Evolutionary conservation across 129 eudicot genomes (phyloP), one percentile per base, ranked within the genome.

Genomic region (Erigeron canadensis): DNA sequence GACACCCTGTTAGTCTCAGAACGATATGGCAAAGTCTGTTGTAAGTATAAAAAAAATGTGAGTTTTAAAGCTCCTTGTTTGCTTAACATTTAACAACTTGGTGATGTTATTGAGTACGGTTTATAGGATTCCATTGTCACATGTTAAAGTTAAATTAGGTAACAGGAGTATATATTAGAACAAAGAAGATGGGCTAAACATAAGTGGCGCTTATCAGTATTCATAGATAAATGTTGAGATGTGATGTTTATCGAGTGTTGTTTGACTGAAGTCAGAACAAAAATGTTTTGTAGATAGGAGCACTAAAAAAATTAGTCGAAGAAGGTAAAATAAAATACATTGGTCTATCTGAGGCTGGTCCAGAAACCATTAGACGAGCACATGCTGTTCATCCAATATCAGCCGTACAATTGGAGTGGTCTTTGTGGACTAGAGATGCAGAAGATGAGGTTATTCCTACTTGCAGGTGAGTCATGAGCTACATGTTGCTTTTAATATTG

Each of bases 361-460:
- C 88, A 10, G 58, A 81, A 57, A 87, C 88, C 41, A 85, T 87
- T 18, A 82, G 90, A 81, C 82, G 95, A 75, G 95, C 90, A 8
- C 90, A 87, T 43, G 90, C 84, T 15, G 84, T 87, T 16, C 95
- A 87, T 72, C 95, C 95, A 8, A 59, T 87, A 55, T 75, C 95
- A 58, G 90, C 95, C 15, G 78, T 87, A 15, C 90, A 87, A 54
- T 28, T 84, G 63, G 94, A 87, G 65, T 87, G 95, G 90, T 87
- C 95, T 7, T 80, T 82, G 77, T 87, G 95, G 95, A 56, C 84
- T 13, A 84, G 95, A 76, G 90, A 88, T 71, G 67, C 69, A 6
- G 95, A 88, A 80, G 78, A 73, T 34, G 95, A 85, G 16, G 83
- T 88, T 9, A 73, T 88, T 67, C 84, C 90, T 58, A 80, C 86